Evolutionary conservation across 179 eudicot genomes (phyloP).

Genomic region (Heliamphora pulchella): DNA sequence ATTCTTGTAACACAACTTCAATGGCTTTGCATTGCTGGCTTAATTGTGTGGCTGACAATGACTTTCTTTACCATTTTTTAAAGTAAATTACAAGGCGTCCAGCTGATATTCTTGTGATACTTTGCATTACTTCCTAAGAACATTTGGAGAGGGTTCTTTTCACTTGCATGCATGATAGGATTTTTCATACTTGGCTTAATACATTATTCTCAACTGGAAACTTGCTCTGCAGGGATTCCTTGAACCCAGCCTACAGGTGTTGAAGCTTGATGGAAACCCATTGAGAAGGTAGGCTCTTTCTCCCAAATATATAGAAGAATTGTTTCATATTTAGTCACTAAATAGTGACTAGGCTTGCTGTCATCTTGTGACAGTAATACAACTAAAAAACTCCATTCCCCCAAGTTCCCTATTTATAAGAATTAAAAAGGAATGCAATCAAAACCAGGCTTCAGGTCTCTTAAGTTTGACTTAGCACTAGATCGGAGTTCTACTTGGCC

Average conservation of each 20-base stretch:
- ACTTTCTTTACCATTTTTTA: not conserved
- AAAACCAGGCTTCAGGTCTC: not conserved
- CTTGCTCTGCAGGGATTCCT: slow-evolving; percentile 70
- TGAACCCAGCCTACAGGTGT: slow-evolving; percentile 79
- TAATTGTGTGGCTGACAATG: too few species aligned
- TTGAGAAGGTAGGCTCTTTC: slow-evolving; percentile 56
- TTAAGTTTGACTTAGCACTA: not conserved
- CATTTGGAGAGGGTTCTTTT: not conserved
- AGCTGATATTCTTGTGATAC: not conserved
- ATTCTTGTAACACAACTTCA: not conserved
- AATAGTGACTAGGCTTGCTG: not conserved
- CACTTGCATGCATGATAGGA: slow-evolving; percentile 1
- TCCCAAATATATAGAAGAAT: not conserved
- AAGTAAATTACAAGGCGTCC: not conserved
- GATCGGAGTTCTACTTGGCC: not conserved
- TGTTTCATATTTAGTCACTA: not conserved
- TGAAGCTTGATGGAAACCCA: slow-evolving; percentile 89
- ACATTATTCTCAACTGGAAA: slow-evolving; percentile 2
- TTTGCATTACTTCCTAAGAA: not conserved
- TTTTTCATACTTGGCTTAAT: not conserved
- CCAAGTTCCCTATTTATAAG: not conserved
- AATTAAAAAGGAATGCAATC: not conserved
- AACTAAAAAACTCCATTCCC: not conserved
- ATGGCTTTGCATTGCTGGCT: not conserved
- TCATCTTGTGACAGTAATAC: not conserved